A percentile compares a stretch with the other conserved stretches of the same genome.
These are phyloP conservation scores for Triticum monococcum DNA, from an alignment of 176 grass and related monocot genomes.

Conservation along the genomic window DNA sequence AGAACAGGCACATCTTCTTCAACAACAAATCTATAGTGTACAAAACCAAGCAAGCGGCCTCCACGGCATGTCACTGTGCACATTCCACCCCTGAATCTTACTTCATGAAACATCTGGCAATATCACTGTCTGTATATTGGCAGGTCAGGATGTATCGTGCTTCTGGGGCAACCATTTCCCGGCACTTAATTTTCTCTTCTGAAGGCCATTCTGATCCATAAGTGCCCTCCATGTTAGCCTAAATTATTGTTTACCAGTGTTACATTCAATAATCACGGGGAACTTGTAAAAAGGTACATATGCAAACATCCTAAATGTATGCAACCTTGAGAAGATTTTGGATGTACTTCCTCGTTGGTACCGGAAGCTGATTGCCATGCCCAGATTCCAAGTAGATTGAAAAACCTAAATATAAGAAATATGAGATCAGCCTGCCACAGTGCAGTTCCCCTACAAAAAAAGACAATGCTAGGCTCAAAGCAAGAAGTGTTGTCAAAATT, in stretches of 20 bases:
- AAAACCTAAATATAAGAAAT: constrained; percentile 52
- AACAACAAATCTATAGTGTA: constrained; percentile 76
- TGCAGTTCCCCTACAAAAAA: neutral
- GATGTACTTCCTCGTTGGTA: constrained; percentile 54
- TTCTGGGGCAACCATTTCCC: constrained; percentile 67
- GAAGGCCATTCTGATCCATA: constrained; percentile 74
- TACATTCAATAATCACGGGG: constrained; percentile 16
- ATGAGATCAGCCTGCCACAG: neutral
- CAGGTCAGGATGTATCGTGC: constrained; percentile 12
- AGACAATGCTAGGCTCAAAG: too few species aligned
- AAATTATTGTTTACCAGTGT: constrained; percentile 5
- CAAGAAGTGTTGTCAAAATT: too few species aligned
- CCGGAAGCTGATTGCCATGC: constrained; percentile 49
- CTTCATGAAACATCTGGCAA: too few species aligned
- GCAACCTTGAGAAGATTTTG: constrained; percentile 85
- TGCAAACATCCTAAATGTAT: neutral
- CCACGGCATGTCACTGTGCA: too few species aligned
- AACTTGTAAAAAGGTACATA: neutral
- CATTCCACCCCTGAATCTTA: too few species aligned
- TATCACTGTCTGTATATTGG: too few species aligned
- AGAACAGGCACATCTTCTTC: constrained; percentile 78
- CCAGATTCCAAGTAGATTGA: constrained; percentile 67
- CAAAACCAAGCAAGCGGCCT: constrained; percentile 45
- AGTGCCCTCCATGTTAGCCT: constrained; percentile 74
- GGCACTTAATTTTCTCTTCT: constrained; percentile 87